phyloP scores from a whole-genome alignment of 352 stramenopile genomes.

The Phytophthora aleatoria region DNA sequence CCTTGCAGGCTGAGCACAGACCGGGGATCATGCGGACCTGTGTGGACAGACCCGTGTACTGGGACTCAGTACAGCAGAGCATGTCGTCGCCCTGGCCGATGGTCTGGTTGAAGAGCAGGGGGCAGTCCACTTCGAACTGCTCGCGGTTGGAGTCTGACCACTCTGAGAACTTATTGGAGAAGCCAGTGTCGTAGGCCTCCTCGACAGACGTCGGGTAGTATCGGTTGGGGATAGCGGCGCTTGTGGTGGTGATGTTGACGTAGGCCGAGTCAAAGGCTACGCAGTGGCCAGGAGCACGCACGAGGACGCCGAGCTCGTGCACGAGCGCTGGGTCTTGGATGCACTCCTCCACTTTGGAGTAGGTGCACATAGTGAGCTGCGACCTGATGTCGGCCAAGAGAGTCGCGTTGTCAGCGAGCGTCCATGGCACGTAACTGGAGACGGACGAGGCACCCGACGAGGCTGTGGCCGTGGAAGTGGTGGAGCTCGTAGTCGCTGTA shows the following conservation, averaged over 20 bases:
- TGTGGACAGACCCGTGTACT: slow-evolving; percentile 59
- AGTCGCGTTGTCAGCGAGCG: slow-evolving; percentile 46
- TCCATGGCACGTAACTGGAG: slow-evolving; percentile 43
- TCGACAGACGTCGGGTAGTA: slow-evolving; percentile 59
- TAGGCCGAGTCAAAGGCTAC: slow-evolving; percentile 57
- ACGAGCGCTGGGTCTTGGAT: slow-evolving; percentile 45
- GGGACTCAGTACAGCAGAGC: slow-evolving; percentile 63
- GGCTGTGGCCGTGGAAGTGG: slow-evolving; percentile 19
- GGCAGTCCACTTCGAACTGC: slow-evolving; percentile 67
- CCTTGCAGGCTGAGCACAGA: slow-evolving; percentile 61
- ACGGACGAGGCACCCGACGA: slow-evolving; percentile 18
- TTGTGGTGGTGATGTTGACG: slow-evolving; percentile 38
- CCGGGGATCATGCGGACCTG: slow-evolving; percentile 68
- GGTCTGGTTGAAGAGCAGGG: slow-evolving; percentile 62
- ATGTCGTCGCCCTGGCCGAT: slow-evolving; percentile 52
- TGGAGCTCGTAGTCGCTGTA: slow-evolving; percentile 8
- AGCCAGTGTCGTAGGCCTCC: slow-evolving; percentile 48
- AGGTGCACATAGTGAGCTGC: slow-evolving; percentile 63
- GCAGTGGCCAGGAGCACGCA: slow-evolving; percentile 50
- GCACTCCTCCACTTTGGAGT: slow-evolving; percentile 64
- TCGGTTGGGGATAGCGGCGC: slow-evolving; percentile 48
- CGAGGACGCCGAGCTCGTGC: slow-evolving; percentile 42
- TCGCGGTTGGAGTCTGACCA: slow-evolving; percentile 57
- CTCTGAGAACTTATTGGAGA: slow-evolving; percentile 68
- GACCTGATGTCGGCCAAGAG: slow-evolving; percentile 30